Conservation (phyloP, 257 asterid species). For the Sherardia arvensis region DNA sequence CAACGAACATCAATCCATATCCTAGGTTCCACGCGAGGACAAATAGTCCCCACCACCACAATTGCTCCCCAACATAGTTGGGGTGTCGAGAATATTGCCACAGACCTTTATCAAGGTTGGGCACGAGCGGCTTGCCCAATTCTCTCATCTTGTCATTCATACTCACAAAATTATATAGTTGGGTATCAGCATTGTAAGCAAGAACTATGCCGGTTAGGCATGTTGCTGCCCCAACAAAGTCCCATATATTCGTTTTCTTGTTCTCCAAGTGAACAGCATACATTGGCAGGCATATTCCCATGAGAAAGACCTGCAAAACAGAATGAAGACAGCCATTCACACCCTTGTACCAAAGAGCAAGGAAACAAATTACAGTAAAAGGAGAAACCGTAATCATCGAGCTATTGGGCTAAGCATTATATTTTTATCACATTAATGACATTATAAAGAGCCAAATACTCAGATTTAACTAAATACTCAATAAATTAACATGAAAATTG, state of each 20-base stretch:
- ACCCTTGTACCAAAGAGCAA: neutral
- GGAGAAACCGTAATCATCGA: neutral
- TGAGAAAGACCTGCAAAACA: constrained; percentile 52
- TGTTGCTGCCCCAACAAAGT: constrained; percentile 35
- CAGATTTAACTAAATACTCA: neutral
- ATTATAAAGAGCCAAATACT: neutral
- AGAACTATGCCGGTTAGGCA: constrained; percentile 55
- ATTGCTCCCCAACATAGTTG: constrained; percentile 88
- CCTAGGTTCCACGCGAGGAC: constrained; percentile 72
- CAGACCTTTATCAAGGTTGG: constrained; percentile 62
- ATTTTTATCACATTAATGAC: neutral
- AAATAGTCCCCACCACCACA: constrained; percentile 97
- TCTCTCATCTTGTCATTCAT: constrained; percentile 38
- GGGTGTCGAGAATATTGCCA: constrained; percentile 89
- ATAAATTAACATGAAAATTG: neutral
- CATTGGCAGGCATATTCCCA: constrained; percentile 78
- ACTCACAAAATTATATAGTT: constrained; percentile 57
- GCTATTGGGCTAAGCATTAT: no score
- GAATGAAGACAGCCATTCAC: neutral
- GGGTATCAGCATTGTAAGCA: constrained; percentile 76
- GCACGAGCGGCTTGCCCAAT: constrained; percentile 41
- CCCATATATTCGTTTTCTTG: constrained; percentile 44
- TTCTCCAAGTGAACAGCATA: constrained; percentile 52
- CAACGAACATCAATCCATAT: constrained; percentile 46
- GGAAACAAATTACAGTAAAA: neutral